Evolutionary conservation across 352 stramenopile species (phyloP).

Genomic region (Stephanocyclus meneghinianus): DNA sequence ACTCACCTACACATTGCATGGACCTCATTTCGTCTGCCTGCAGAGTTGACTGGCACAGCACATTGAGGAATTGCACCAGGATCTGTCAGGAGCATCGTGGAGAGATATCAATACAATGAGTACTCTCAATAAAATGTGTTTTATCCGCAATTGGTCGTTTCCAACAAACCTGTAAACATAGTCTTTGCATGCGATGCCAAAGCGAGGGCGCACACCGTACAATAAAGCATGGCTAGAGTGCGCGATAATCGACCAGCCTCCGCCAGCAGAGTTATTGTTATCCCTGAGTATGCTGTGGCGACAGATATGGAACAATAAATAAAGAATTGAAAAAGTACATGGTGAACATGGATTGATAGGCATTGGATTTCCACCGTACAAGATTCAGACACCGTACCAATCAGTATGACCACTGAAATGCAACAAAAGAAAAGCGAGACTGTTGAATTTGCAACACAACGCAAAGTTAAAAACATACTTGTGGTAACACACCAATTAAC

Average conservation of each 20-base stretch:
- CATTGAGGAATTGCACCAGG: slow-evolving; percentile 64
- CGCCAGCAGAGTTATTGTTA: slow-evolving; percentile 78
- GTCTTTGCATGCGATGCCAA: slow-evolving; percentile 79
- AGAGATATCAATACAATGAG: not conserved
- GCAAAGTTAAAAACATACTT: not conserved
- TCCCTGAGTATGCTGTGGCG: slow-evolving; percentile 62
- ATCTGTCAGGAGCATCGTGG: slow-evolving; percentile 36
- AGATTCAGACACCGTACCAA: not conserved
- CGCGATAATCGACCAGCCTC: slow-evolving; percentile 48
- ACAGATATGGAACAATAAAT: slow-evolving; percentile 37
- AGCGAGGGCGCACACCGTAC: slow-evolving; percentile 55
- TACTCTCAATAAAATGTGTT: not conserved
- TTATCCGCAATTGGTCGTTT: not conserved
- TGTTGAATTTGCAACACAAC: not conserved
- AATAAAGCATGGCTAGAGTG: slow-evolving; percentile 59
- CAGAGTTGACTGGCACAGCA: slow-evolving; percentile 58
- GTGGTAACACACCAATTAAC: not conserved
- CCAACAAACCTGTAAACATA: slow-evolving; percentile 47
- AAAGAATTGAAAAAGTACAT: not conserved
- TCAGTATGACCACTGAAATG: slow-evolving; percentile 7
- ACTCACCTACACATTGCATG: slow-evolving; percentile 20
- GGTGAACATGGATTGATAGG: slow-evolving; percentile 11
- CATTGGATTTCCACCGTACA: too few relatives aligned
- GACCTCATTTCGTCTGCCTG: slow-evolving; percentile 7
- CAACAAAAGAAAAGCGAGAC: not conserved